Evolutionary conservation across 1,284 basidiomycete species (phyloP).

Genomic region (Vanrija pseudolonga): DNA sequence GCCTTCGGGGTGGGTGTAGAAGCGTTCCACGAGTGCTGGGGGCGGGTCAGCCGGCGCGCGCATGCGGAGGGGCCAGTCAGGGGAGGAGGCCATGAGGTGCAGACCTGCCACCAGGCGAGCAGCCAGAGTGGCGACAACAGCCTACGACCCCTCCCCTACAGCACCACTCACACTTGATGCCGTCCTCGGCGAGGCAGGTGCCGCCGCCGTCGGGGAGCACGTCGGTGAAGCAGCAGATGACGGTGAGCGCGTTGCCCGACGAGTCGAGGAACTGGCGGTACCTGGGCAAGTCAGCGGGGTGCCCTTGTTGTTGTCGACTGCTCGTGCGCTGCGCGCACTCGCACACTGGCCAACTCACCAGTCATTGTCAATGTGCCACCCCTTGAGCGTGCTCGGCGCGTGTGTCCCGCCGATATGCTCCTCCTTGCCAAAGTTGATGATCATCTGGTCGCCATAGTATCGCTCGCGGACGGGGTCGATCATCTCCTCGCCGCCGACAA

Average conservation of each 20-base stretch:
- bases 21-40: conserved; percentile 18
- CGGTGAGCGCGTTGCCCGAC: conserved; percentile 28
- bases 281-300: conserved; percentile 4
- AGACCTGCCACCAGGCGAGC: too few relatives aligned
- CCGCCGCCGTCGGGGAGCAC: conserved; percentile 24
- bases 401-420: conserved; percentile 9
- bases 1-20: conserved; percentile 30
- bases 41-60: not conserved
- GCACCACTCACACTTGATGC: conserved; percentile 18
- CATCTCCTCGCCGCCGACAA: conserved; percentile 33
- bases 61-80: too few relatives aligned
- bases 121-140: not conserved
- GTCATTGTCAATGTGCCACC: conserved; percentile 37
- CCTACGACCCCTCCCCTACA: too few relatives aligned
- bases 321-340: too few relatives aligned
- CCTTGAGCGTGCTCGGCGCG: conserved; percentile 6
- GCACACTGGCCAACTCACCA: conserved; percentile 24
- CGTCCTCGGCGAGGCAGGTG: conserved; percentile 27
- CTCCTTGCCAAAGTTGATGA: conserved; percentile 31
- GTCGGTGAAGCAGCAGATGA: conserved; percentile 35
- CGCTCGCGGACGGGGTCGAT: conserved; percentile 29
- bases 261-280: conserved; percentile 35
- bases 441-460: conserved; percentile 36
- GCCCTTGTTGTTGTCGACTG: too few relatives aligned
- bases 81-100: not conserved